Conservation (phyloP, 2,329 filamentous ascomycete genomes). For the Bipolaris zeicola region DNA sequence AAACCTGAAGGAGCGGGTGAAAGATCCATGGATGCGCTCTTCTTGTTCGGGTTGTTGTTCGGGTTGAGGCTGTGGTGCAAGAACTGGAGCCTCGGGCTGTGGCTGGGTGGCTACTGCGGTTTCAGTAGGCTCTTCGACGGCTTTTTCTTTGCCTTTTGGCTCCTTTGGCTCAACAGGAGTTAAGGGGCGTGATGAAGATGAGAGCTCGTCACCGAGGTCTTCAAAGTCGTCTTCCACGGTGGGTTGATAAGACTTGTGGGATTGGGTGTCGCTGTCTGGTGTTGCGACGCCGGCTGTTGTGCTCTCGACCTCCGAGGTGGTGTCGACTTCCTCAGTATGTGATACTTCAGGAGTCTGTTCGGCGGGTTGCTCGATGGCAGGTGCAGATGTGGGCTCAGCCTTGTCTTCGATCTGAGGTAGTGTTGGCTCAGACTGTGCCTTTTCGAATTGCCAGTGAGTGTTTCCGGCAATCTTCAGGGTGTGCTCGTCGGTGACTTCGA, state of each 20-base stretch:
- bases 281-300: slow-evolving; percentile 20
- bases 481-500: slow-evolving; percentile 43
- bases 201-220: slow-evolving; percentile 40
- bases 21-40: slow-evolving; percentile 70
- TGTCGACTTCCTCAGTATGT: slow-evolving; percentile 13
- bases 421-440: slow-evolving; percentile 17
- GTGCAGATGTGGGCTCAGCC: neutral
- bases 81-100: slow-evolving; percentile 24
- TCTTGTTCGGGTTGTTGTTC: slow-evolving; percentile 23
- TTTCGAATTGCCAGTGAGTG: slow-evolving; percentile 31
- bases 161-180: slow-evolving; percentile 18
- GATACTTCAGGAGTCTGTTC: neutral
- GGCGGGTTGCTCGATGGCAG: neutral
- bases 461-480: slow-evolving; percentile 42
- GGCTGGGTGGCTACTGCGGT: slow-evolving; percentile 26
- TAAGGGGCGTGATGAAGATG: slow-evolving; percentile 31
- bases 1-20: slow-evolving; percentile 72
- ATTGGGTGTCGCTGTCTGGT: slow-evolving; percentile 36
- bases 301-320: slow-evolving; percentile 10
- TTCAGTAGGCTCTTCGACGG: slow-evolving; percentile 24
- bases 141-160: slow-evolving; percentile 39
- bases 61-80: slow-evolving; percentile 14
- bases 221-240: slow-evolving; percentile 48
- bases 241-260: slow-evolving; percentile 43
- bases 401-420: slow-evolving; percentile 14